Evolutionary conservation across 225 moss, liverwort and hornwort genomes (phyloP), one percentile per base, ranked within the genome.

Genomic region (Sphagnum tenellum): DNA sequence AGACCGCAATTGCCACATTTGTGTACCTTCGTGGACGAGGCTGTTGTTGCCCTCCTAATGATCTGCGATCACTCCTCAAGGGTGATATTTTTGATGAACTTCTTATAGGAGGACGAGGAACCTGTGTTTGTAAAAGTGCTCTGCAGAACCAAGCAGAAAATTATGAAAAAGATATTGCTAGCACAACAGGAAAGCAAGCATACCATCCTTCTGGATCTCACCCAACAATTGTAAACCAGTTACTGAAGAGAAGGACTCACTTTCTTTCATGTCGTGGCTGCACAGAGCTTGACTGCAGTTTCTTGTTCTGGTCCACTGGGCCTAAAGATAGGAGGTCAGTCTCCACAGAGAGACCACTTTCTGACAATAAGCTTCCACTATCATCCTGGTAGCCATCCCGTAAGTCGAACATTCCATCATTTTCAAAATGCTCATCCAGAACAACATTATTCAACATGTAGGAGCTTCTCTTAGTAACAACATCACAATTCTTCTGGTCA

Each of bases 371-470:
- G 81, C 81, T 84, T 60, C 80, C 75, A 76, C 73, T 84, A 73
- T 84, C 84, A 76, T 84, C 82, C 44, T 61, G 61, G 69, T 72
- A 73, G 63, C 80, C 78, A 75, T 80, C 80, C 66, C 84, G 75
- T 72, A 80, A 75, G 73, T 81, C 81, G 74, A 84, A 84, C 66
- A 75, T 74, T 69, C 77, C 84, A 80, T 81, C 84, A 75, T 71
- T 81, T 78, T 84, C 81, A 78, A 77, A 73, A 69, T 81, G 84
- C 66, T 84, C 84, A 73, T 84, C 84, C 73, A 84, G 69, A 78
- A 77, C 81, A 73, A 81, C 84, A 84, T 78, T 80, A 75, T 78
- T 81, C 75, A 78, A 73, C 73, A 81, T 66, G 75, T 65, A 80
- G 7, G 79, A 79, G 68, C 76, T 73, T 52, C 69, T 57, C 66